These are phyloP conservation scores for Exutisphaerella laricina DNA, from an alignment of 2,329 filamentous ascomycete species.

Conservation along the genomic window DNA sequence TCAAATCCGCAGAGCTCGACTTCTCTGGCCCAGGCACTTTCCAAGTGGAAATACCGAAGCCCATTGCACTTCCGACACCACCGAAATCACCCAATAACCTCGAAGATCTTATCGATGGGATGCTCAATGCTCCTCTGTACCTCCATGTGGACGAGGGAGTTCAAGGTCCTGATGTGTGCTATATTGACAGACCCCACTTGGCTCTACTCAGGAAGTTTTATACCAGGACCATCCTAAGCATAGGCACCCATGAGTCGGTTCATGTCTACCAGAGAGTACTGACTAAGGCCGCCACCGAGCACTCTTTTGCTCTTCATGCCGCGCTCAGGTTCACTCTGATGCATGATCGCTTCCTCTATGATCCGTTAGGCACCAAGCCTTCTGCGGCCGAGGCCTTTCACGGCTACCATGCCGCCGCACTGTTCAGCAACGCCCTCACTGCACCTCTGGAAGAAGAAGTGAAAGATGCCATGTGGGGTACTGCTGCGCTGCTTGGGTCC, in stretches of 20 bases:
- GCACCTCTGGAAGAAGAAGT: constrained; percentile 34
- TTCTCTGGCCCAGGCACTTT: constrained; percentile 23
- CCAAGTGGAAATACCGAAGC: constrained; percentile 9
- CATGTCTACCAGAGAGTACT: constrained; percentile 21
- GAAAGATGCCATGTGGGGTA: constrained; percentile 45
- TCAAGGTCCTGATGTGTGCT: constrained; percentile 12
- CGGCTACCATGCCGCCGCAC: constrained; percentile 43
- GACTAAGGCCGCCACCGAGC: constrained; percentile 14
- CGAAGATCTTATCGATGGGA: constrained; percentile 8
- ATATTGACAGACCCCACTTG: constrained; percentile 19
- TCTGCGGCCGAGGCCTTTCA: constrained; percentile 41
- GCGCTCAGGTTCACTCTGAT: constrained; percentile 49
- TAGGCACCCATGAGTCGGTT: constrained; percentile 23
- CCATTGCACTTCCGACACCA: constrained; percentile 1
- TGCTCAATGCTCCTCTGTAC: constrained; percentile 17
- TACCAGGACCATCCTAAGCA: constrained; percentile 21
- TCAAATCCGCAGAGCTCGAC: constrained; percentile 16
- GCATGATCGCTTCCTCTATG: constrained; percentile 46
- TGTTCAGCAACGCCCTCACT: constrained; percentile 44
- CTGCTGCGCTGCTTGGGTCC: constrained; percentile 44
- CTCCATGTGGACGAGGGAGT: constrained; percentile 11
- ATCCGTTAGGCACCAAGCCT: constrained; percentile 18
- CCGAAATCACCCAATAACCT: constrained; percentile 5
- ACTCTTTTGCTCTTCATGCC: constrained; percentile 52
- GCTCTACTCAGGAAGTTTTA: constrained; percentile 23